Conservation (phyloP, 192 early-diverging fungal genomes). For the Gonapodya prolifera region DNA sequence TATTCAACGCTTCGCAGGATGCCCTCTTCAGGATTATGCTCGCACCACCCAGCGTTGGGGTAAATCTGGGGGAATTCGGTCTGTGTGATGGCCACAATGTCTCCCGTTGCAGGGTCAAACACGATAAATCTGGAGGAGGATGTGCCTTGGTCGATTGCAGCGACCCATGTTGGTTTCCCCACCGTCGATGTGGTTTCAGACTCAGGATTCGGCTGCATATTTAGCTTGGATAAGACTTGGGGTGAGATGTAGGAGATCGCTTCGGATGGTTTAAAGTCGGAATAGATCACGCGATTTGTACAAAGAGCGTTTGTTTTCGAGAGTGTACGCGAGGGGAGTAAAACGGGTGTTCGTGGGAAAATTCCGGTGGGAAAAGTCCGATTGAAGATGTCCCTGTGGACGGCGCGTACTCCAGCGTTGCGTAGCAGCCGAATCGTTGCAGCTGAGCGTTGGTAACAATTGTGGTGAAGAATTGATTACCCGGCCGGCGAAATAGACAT, state of each 20-base stretch:
- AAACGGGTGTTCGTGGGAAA: no score
- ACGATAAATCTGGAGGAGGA: conserved; percentile 82
- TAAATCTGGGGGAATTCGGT: conserved; percentile 67
- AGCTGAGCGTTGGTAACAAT: no score
- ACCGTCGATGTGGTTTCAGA: neutral
- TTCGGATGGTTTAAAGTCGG: neutral
- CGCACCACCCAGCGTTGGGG: conserved; percentile 74
- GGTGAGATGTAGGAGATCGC: neutral
- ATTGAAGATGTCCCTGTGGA: no score
- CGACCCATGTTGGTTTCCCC: conserved; percentile 20
- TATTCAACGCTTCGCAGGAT: conserved; percentile 53
- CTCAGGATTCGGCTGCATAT: neutral
- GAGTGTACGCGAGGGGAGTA: no score
- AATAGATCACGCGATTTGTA: neutral
- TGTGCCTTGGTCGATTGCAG: conserved; percentile 91
- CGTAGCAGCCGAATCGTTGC: no score
- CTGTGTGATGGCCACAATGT: conserved; percentile 60
- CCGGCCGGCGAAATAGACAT: no score
- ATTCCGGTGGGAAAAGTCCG: no score
- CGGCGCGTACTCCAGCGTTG: no score
- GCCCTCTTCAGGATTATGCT: conserved; percentile 64
- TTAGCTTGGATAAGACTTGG: neutral
- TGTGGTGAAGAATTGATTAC: no score
- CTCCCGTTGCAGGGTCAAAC: conserved; percentile 57
- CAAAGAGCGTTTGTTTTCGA: no score